phyloP scores from a whole-genome alignment of 148 eudicot species.

The Chenopodium formosanum region DNA sequence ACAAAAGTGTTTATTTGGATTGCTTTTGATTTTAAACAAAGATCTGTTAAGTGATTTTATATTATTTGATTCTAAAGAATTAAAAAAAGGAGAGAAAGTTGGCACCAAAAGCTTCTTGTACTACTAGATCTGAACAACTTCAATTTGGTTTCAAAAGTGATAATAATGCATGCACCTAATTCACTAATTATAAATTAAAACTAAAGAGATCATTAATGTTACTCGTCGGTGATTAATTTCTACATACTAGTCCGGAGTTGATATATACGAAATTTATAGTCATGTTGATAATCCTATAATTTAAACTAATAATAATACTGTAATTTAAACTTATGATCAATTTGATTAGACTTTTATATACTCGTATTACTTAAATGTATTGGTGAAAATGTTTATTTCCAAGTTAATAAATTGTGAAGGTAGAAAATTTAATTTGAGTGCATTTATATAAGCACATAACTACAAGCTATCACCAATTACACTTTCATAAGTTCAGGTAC shows the following conservation, averaged over 20 bases:
- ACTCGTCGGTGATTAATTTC: neutral
- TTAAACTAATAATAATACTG: no score
- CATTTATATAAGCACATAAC: neutral
- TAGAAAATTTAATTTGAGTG: neutral
- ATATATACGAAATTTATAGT: no score
- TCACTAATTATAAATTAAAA: neutral
- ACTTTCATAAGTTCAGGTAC: no score
- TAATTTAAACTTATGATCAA: no score
- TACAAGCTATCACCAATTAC: no score
- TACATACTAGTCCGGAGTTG: no score
- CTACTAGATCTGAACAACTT: neutral
- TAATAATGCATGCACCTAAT: slow-evolving; percentile 4
- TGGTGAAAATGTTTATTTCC: no score
- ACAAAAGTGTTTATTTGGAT: neutral
- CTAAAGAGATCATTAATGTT: neutral
- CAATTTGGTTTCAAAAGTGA: neutral
- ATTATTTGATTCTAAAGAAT: neutral
- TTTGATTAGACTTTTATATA: no score
- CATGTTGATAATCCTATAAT: no score
- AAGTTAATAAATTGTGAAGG: neutral
- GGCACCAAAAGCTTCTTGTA: neutral
- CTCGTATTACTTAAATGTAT: no score
- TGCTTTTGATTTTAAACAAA: neutral
- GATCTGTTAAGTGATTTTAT: neutral
- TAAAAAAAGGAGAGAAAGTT: neutral